Conservation (phyloP, 1,284 basidiomycete species). For the Porodaedalea pini region DNA sequence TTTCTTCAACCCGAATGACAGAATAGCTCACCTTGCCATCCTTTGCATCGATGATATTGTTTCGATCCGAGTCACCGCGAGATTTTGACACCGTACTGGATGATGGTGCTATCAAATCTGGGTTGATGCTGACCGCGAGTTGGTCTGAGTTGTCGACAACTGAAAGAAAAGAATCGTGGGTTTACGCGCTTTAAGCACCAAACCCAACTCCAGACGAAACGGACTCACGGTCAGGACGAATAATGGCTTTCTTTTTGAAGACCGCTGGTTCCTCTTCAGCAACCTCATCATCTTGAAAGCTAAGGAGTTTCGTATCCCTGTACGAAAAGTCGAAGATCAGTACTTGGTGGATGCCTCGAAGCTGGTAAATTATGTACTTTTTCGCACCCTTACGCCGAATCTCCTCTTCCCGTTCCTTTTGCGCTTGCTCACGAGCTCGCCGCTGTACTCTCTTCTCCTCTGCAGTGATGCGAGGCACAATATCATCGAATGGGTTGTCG, state of each 20-base stretch:
- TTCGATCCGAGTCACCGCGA: not conserved
- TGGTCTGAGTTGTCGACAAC: conserved; percentile 49
- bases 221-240: conserved; percentile 73
- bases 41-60: not conserved
- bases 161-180: conserved; percentile 26
- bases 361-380: conserved; percentile 53
- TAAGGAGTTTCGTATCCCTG: conserved; percentile 84
- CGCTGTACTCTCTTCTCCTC: conserved; percentile 84
- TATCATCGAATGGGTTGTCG: conserved; percentile 93
- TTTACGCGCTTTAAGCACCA: not conserved
- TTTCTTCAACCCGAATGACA: not conserved
- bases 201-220: not conserved
- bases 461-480: conserved; percentile 94
- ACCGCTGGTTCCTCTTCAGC: conserved; percentile 47
- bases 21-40: not conserved
- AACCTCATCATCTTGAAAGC: conserved; percentile 77
- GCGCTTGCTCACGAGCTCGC: conserved; percentile 70
- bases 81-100: conserved; percentile 2
- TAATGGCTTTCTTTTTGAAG: conserved; percentile 77
- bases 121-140: conserved; percentile 24
- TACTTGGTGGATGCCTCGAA: conserved; percentile 12
- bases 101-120: conserved; percentile 24
- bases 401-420: conserved; percentile 74
- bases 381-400: conserved; percentile 73
- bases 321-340: not conserved